Conservation (phyloP, 2,329 filamentous ascomycete species). For the Lithohypha guttulata region DNA sequence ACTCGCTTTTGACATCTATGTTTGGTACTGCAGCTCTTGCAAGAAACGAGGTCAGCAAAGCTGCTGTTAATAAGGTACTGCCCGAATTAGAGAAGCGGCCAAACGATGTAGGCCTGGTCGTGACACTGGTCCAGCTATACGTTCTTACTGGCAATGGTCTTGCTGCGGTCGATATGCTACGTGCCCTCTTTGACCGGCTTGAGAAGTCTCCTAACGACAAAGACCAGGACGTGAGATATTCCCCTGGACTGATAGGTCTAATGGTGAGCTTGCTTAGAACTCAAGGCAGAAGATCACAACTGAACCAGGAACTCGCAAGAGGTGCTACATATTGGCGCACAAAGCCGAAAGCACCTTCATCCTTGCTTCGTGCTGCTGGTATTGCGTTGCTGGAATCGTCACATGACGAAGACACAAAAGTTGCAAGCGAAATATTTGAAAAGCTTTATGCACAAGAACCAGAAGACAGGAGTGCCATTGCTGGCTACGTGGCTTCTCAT, state of each 20-base stretch:
- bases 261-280: slow-evolving; percentile 67
- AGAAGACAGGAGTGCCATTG: slow-evolving; percentile 57
- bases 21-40: slow-evolving; percentile 66
- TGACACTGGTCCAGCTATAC: slow-evolving; percentile 75
- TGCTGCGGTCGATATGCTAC: slow-evolving; percentile 63
- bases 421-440: slow-evolving; percentile 70
- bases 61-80: slow-evolving; percentile 58
- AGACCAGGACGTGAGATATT: slow-evolving; percentile 61
- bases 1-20: slow-evolving; percentile 47
- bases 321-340: slow-evolving; percentile 72
- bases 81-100: slow-evolving; percentile 62
- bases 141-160: slow-evolving; percentile 59
- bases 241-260: slow-evolving; percentile 73
- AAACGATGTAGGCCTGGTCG: slow-evolving; percentile 65
- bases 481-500: slow-evolving; percentile 77
- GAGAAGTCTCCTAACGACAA: slow-evolving; percentile 49
- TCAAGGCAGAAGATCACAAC: slow-evolving; percentile 61
- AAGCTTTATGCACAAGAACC: slow-evolving; percentile 53
- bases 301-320: slow-evolving; percentile 63
- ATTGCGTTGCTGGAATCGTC: slow-evolving; percentile 68
- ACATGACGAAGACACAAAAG: slow-evolving; percentile 53
- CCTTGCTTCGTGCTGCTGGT: slow-evolving; percentile 72
- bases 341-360: slow-evolving; percentile 47
- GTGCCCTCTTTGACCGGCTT: slow-evolving; percentile 62
- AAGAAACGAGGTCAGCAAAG: slow-evolving; percentile 48